phyloP scores from a whole-genome alignment of 352 stramenopile genomes.

The Globisporangium paddicum region DNA sequence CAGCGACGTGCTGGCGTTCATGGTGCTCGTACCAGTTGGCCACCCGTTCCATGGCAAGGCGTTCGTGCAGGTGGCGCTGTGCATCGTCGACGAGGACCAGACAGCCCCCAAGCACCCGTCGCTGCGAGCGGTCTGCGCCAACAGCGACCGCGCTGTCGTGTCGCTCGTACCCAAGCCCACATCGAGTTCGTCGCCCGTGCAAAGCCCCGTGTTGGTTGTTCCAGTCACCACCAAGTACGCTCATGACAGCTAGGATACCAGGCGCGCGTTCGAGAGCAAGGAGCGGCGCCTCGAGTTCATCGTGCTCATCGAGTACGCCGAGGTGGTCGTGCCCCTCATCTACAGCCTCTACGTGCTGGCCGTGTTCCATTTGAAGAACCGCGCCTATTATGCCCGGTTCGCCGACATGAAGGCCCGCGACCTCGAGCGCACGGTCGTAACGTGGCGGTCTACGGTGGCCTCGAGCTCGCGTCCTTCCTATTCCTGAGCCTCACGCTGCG shows the following conservation, averaged over 20 bases:
- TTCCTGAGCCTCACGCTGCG: constrained; percentile 4
- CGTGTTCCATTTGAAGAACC: constrained; percentile 1
- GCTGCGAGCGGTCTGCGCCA: no score
- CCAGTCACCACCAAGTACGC: no score
- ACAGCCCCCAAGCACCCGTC: no score
- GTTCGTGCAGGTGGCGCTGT: no score
- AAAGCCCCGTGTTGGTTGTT: no score
- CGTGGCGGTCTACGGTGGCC: constrained; percentile 13
- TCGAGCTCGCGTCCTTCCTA: constrained; percentile 22
- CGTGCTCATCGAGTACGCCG: constrained; percentile 12
- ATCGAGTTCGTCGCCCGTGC: no score
- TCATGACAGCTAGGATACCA: background rate
- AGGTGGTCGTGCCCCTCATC: constrained; percentile 13
- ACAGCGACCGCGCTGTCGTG: no score
- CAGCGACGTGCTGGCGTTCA: no score
- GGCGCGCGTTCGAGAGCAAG: background rate
- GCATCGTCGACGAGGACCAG: no score
- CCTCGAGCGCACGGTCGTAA: constrained; percentile 12
- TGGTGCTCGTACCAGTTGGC: no score
- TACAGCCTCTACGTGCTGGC: background rate
- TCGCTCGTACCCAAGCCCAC: no score
- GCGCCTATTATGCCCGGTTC: constrained; percentile 11
- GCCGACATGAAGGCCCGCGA: background rate
- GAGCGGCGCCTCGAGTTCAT: constrained; percentile 6
- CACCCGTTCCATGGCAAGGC: no score